A percentile compares a stretch with the other conserved stretches of the same genome.
Conservation (phyloP, 192 early-diverging fungal species). For the Dissophora globulifera region DNA sequence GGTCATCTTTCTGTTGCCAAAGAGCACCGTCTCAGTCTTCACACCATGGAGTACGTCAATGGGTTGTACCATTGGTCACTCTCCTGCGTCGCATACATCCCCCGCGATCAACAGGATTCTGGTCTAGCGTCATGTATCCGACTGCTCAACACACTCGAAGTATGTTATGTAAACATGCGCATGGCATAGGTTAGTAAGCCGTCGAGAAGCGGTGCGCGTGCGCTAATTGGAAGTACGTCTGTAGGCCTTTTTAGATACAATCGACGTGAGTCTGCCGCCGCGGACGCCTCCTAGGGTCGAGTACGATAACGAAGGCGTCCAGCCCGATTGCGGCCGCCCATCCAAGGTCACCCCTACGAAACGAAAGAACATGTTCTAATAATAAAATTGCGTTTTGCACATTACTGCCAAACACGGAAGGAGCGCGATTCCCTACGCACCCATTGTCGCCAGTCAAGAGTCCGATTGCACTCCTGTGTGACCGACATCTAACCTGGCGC, state of each 20-base stretch:
- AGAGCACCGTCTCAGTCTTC: slow-evolving; percentile 10
- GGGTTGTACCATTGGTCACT: slow-evolving; percentile 19
- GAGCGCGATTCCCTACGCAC: too few relatives aligned
- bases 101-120: slow-evolving; percentile 17
- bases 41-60: slow-evolving; percentile 19
- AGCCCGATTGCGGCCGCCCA: not conserved
- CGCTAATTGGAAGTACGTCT: not conserved
- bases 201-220: not conserved
- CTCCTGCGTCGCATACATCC: slow-evolving; percentile 10
- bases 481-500: too few relatives aligned
- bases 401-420: too few relatives aligned
- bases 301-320: not conserved
- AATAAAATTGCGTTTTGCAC: not conserved
- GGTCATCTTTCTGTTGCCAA: not conserved
- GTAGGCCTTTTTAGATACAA: slow-evolving; percentile 8
- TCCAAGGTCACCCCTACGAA: slow-evolving; percentile 7
- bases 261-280: not conserved
- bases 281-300: not conserved
- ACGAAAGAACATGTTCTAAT: slow-evolving; percentile 3
- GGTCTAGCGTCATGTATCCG: slow-evolving; percentile 11
- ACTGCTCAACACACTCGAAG: slow-evolving; percentile 3
- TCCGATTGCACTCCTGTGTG: too few relatives aligned
- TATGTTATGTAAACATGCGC: not conserved
- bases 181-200: too few relatives aligned
- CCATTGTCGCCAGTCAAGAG: too few relatives aligned